Conservation (phyloP, 306 rosid species). For the Malus asiatica region DNA sequence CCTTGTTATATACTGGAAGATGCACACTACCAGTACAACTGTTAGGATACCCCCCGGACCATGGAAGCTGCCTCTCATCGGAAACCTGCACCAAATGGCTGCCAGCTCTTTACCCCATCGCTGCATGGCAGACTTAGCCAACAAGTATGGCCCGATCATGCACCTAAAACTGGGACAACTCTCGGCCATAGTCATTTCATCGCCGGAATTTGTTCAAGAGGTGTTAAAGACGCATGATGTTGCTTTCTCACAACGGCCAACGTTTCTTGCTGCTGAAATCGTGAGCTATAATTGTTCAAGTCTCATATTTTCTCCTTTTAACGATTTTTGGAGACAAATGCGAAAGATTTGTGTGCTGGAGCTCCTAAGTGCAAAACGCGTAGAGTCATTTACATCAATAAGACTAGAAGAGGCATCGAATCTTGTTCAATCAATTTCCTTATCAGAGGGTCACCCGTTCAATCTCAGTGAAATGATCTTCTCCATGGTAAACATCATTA, state of each 20-base stretch:
- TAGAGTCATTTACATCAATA: not conserved
- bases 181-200: not conserved
- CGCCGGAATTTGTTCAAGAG: not conserved
- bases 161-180: not conserved
- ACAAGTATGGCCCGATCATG: not conserved
- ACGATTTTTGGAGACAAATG: not conserved
- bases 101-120: not conserved
- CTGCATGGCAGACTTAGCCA: not conserved
- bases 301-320: not conserved
- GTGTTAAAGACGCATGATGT: not conserved
- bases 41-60: not conserved
- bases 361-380: not conserved
- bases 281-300: not conserved
- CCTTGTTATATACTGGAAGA: not conserved
- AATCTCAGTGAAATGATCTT: not conserved
- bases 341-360: not conserved
- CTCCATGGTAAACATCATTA: not conserved
- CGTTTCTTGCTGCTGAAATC: not conserved
- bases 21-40: not conserved
- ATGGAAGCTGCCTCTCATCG: not conserved
- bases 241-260: not conserved
- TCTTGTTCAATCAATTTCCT: not conserved
- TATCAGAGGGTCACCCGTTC: not conserved
- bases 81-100: not conserved
- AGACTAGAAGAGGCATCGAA: not conserved